phyloP scores from a whole-genome alignment of 2,329 filamentous ascomycete species.

The Aspergillus fumigatiaffinis region DNA sequence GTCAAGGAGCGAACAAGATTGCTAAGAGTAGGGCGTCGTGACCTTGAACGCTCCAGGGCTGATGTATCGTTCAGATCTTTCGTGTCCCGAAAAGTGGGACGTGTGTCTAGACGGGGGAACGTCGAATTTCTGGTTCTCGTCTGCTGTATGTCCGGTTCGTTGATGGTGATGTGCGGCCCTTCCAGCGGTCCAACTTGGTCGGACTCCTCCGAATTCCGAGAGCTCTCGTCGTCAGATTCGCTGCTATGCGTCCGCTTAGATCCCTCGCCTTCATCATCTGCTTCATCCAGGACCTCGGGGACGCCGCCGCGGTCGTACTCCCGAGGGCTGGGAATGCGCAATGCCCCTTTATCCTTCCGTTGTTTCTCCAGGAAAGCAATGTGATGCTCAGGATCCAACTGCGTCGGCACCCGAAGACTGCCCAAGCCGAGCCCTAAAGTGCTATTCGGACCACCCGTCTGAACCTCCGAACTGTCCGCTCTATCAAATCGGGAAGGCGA shows the following conservation, averaged over 20 bases:
- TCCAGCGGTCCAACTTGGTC: conserved; percentile 26
- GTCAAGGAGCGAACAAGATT: conserved; percentile 35
- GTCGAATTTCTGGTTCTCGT: conserved; percentile 33
- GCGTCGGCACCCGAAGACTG: conserved; percentile 50
- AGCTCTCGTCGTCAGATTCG: conserved; percentile 15
- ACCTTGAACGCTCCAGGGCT: conserved; percentile 21
- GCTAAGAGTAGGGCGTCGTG: conserved; percentile 28
- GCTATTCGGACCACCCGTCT: conserved; percentile 6
- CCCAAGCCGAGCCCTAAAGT: conserved; percentile 33
- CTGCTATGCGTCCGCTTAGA: conserved; percentile 19
- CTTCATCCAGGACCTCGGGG: conserved; percentile 57
- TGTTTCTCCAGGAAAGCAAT: conserved; percentile 87
- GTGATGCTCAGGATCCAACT: conserved; percentile 66
- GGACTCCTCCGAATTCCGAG: conserved; percentile 16
- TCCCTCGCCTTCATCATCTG: conserved; percentile 31
- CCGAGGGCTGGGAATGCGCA: conserved; percentile 86
- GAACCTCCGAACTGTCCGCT: conserved; percentile 14
- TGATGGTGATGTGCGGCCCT: conserved; percentile 45
- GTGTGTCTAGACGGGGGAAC: conserved; percentile 38
- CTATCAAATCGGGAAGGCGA: conserved; percentile 21
- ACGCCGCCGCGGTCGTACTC: conserved; percentile 81
- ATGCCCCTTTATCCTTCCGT: conserved; percentile 66
- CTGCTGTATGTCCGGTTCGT: conserved; percentile 40
- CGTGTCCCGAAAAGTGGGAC: conserved; percentile 30
- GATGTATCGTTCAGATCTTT: conserved; percentile 26